Conservation (phyloP, 148 eudicot genomes). For the Vaccinium darrowii region DNA sequence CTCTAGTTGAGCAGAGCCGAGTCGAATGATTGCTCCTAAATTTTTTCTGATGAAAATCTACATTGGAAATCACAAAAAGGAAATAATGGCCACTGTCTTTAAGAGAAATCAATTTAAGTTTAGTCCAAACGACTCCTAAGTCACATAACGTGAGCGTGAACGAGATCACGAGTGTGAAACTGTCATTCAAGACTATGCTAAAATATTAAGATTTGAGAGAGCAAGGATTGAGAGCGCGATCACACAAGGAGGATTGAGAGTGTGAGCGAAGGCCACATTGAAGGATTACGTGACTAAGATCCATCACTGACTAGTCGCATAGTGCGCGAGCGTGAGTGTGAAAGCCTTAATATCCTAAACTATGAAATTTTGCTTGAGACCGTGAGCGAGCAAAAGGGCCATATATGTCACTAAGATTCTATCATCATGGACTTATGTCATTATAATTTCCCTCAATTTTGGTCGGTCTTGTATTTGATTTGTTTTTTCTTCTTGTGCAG, state of each 20-base stretch:
- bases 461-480: neutral
- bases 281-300: too few species aligned
- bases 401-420: neutral
- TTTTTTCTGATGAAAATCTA: neutral
- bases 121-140: neutral
- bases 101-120: too few species aligned
- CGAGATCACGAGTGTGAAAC: neutral
- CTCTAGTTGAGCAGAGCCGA: neutral
- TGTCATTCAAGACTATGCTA: neutral
- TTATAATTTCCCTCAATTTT: conserved; percentile 12
- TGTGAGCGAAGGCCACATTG: too few species aligned
- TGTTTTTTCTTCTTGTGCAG: conserved; percentile 30
- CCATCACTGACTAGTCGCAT: too few species aligned
- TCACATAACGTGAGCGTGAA: neutral
- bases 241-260: too few species aligned
- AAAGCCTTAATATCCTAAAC: too few species aligned
- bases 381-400: neutral
- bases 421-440: neutral
- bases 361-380: too few species aligned
- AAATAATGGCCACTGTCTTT: neutral
- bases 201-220: neutral
- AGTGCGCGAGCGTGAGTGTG: too few species aligned
- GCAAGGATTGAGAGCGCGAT: neutral
- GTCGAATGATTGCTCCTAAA: neutral
- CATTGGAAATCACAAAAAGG: neutral